Conservation (phyloP, 2,329 filamentous ascomycete species). For the Pseudogymnoascus pannorum region DNA sequence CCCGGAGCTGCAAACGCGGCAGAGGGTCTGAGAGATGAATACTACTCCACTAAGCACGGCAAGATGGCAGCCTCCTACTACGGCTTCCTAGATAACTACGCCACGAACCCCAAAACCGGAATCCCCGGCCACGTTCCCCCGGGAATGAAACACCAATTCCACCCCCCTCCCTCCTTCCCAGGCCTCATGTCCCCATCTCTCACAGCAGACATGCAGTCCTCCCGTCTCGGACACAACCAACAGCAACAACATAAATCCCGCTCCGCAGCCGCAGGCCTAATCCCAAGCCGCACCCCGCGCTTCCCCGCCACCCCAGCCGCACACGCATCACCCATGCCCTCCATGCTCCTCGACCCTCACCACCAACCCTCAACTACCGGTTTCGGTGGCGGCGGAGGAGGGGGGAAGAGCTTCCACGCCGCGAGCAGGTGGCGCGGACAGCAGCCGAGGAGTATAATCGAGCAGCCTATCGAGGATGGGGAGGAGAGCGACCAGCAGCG, state of each 20-base stretch:
- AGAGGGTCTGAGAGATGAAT: slow-evolving; percentile 76
- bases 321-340: slow-evolving; percentile 53
- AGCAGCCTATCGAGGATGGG: slow-evolving; percentile 44
- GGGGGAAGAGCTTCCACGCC: slow-evolving; percentile 38
- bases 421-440: slow-evolving; percentile 35
- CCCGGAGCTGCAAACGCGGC: slow-evolving; percentile 25
- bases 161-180: slow-evolving; percentile 69
- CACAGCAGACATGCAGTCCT: slow-evolving; percentile 42
- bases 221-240: not conserved
- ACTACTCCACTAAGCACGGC: slow-evolving; percentile 89
- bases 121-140: slow-evolving; percentile 54
- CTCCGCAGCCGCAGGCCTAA: slow-evolving; percentile 27
- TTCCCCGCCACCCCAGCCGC: slow-evolving; percentile 32
- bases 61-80: slow-evolving; percentile 99
- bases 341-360: slow-evolving; percentile 66
- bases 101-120: slow-evolving; percentile 62
- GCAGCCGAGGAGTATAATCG: slow-evolving; percentile 44
- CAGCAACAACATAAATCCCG: slow-evolving; percentile 36
- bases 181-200: slow-evolving; percentile 57
- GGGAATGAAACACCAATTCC: slow-evolving; percentile 52
- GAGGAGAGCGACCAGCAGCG: slow-evolving; percentile 6
- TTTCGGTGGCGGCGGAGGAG: slow-evolving; percentile 26
- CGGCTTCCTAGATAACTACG: slow-evolving; percentile 89
- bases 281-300: slow-evolving; percentile 35
- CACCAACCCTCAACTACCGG: slow-evolving; percentile 56